A percentile compares a stretch with the other conserved stretches of the same genome.
These are phyloP conservation scores for Rhodosporidiobolus sp. DNA, from an alignment of 768 basidiomycete genomes.

Conservation along the genomic window DNA sequence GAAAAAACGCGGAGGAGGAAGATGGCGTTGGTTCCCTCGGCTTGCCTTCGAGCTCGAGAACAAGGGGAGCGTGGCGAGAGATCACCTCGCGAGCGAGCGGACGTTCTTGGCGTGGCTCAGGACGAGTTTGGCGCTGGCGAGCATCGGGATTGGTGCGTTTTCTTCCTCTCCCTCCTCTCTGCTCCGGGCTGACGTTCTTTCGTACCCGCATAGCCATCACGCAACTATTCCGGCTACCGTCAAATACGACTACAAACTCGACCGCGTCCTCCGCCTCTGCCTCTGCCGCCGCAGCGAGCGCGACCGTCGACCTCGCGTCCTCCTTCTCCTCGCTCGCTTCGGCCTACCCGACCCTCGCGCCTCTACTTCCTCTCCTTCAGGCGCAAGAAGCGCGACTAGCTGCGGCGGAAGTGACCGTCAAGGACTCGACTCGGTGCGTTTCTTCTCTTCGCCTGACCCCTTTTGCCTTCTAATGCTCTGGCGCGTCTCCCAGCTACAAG, in stretches of 20 bases:
- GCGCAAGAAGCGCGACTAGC: conserved; percentile 9
- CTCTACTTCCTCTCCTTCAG: conserved; percentile 1
- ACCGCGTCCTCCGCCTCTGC: neutral
- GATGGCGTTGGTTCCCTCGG: neutral
- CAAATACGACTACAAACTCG: conserved; percentile 1
- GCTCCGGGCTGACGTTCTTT: neutral
- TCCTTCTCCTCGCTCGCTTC: conserved; percentile 3
- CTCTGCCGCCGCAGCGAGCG: neutral
- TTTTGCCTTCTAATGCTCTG: too few relatives aligned
- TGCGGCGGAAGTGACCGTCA: neutral
- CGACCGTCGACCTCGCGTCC: neutral
- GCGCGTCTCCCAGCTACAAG: too few relatives aligned
- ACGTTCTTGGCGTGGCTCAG: conserved; percentile 59
- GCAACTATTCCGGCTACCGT: conserved; percentile 32
- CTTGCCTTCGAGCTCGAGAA: conserved; percentile 51
- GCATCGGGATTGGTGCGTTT: conserved; percentile 30
- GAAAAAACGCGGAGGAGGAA: neutral
- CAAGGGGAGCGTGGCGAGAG: conserved; percentile 56
- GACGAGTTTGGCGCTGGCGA: conserved; percentile 51
- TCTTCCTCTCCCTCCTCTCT: neutral
- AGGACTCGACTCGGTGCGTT: conserved; percentile 11
- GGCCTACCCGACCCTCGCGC: neutral
- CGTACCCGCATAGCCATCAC: conserved; percentile 23
- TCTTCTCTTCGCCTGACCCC: too few relatives aligned
- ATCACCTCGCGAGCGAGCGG: conserved; percentile 58